Evolutionary conservation across 192 early-diverging fungal genomes (phyloP).

Genomic region (Entomortierella lignicola): DNA sequence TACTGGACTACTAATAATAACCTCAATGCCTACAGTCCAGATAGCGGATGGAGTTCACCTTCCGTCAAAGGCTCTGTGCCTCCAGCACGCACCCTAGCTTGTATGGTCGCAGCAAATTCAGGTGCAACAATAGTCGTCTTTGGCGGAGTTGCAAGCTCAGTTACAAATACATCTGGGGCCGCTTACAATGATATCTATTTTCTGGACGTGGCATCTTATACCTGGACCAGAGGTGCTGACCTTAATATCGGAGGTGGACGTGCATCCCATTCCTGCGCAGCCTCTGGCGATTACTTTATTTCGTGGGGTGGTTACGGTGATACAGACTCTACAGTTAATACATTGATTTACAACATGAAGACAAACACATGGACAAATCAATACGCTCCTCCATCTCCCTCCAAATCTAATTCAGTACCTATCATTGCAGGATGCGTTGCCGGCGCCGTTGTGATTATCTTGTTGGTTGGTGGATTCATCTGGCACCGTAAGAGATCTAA

Average conservation of each 20-base stretch:
- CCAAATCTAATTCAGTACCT: background rate
- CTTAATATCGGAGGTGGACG: background rate
- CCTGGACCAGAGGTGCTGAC: background rate
- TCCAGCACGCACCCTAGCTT: background rate
- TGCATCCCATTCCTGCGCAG: background rate
- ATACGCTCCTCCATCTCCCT: background rate
- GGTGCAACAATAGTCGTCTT: conserved; percentile 6
- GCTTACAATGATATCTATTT: background rate
- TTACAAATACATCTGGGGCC: background rate
- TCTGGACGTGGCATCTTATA: background rate
- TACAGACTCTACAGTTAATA: background rate
- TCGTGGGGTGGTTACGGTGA: background rate
- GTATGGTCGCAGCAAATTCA: background rate
- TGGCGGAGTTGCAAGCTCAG: background rate
- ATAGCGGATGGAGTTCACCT: background rate
- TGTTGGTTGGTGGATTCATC: too few species aligned
- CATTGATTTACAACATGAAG: background rate
- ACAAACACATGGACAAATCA: background rate
- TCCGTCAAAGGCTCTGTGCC: background rate
- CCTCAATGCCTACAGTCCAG: background rate
- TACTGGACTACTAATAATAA: background rate
- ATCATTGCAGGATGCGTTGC: too few species aligned
- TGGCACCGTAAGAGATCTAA: too few species aligned
- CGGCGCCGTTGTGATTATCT: too few species aligned
- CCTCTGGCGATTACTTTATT: background rate